Conservation (phyloP, 1,139 yeast species). For the Saccharomyces hybrid region DNA sequence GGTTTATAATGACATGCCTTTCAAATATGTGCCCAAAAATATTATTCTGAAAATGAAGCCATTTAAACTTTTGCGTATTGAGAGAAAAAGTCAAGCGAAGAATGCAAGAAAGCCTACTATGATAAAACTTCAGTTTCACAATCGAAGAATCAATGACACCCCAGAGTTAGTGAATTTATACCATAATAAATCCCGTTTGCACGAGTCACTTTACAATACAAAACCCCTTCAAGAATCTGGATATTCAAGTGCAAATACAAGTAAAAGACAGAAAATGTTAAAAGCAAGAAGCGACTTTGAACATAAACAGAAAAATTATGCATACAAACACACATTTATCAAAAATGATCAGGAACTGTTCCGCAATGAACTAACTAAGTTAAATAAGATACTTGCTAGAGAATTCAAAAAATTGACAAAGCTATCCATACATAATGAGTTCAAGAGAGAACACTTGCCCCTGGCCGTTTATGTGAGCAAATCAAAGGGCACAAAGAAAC, state of each 20-base stretch:
- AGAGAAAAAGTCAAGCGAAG: constrained; percentile 7
- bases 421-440: constrained; percentile 16
- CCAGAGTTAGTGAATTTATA: constrained; percentile 20
- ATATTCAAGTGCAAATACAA: neutral
- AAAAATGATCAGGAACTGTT: constrained; percentile 22
- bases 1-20: constrained; percentile 26
- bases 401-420: constrained; percentile 20
- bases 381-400: constrained; percentile 18
- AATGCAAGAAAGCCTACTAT: constrained; percentile 6
- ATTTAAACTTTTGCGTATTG: constrained; percentile 19
- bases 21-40: constrained; percentile 26
- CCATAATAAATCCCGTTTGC: constrained; percentile 4
- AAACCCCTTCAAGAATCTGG: neutral
- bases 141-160: constrained; percentile 23
- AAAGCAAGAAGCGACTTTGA: constrained; percentile 13
- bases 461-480: constrained; percentile 21
- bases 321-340: constrained; percentile 20
- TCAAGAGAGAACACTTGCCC: constrained; percentile 16
- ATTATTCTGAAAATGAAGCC: constrained; percentile 25
- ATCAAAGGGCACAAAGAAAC: constrained; percentile 13
- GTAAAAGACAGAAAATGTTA: constrained; percentile 5
- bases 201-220: constrained; percentile 1
- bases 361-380: constrained; percentile 15
- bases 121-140: constrained; percentile 25
- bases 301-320: constrained; percentile 12